Evolutionary conservation across 352 stramenopile genomes (phyloP), one percentile per base, ranked within the genome.

Genomic region (Globisporangium polare): DNA sequence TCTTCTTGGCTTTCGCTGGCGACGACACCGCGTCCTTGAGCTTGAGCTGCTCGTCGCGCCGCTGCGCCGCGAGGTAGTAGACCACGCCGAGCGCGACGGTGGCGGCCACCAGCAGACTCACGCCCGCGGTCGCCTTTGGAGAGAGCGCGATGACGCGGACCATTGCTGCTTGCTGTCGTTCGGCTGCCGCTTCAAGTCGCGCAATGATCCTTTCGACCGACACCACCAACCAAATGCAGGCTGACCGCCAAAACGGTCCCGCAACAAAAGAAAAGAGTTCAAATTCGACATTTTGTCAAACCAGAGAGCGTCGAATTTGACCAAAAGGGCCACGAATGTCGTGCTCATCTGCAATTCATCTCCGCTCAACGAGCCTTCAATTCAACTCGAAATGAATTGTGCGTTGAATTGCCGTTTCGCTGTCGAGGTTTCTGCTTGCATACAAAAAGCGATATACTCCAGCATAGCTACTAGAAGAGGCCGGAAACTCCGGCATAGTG

Each of bases 71-170:
- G n/a, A 76, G 46, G 60, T 72, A 72, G 55, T 83, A 78, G 29
- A 77, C 62, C 41, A 86, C 74, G 37, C 80, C 73, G 12, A 87
- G 55, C 17, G 74, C 68, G 22, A 70, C 63, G 4, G 74, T 72
- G 13, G 78, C 73, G 6, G 80, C 65, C 46, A 90, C 69, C 63
- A 90, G 71, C 59, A 80, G 63, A 63, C 80, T 74, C 10, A 82
- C 49, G 24, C 72, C 71, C 15, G 71, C 60, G 42, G 64, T 69
- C 33, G 67, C 57, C 5, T 72, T 65, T 53, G 74, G 61, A n/a
- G 73, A 72, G 37, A 62, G 50, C 17, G 49, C 47, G 37, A 72
- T 63, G 64, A 77, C 79, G 10, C 63, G 53, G n/a, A 66, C 53
- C 60, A 59, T 66, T 13, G 20, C 33, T 39, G 33, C 33, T 39